Evolutionary conservation across 176 grass and related monocot genomes (phyloP).

Genomic region (Saccharum spontaneum): DNA sequence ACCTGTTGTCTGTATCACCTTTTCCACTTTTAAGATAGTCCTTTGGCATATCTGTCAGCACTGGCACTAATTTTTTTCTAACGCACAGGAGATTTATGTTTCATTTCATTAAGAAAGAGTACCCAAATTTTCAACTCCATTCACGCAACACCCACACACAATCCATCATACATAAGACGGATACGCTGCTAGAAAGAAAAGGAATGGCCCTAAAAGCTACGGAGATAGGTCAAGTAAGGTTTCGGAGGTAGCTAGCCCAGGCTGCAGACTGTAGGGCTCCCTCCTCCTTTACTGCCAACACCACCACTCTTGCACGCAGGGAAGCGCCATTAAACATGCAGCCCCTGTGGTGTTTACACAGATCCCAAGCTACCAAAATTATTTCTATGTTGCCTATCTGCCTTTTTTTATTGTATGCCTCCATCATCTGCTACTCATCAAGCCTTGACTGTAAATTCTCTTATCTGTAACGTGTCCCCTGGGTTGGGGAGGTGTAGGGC

Average conservation of each 20-base stretch:
- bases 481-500: no score
- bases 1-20: not conserved
- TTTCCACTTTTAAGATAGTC: not conserved
- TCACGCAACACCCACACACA: not conserved
- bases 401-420: not conserved
- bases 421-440: not conserved
- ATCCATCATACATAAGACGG: not conserved
- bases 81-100: not conserved
- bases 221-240: not conserved
- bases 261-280: not conserved
- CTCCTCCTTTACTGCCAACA: not conserved
- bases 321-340: not conserved
- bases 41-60: not conserved
- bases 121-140: not conserved
- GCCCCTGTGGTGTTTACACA: not conserved
- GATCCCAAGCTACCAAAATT: not conserved
- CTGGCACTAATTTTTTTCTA: not conserved
- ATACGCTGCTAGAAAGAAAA: not conserved
- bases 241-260: not conserved
- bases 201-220: not conserved
- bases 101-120: not conserved
- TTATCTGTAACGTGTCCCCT: no score
- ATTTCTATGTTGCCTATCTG: not conserved
- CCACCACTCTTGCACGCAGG: not conserved
- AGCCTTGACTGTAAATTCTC: not conserved